Base-by-base conservation (phyloP, 129 eudicot species). In the Dittrichia graveolens region DNA sequence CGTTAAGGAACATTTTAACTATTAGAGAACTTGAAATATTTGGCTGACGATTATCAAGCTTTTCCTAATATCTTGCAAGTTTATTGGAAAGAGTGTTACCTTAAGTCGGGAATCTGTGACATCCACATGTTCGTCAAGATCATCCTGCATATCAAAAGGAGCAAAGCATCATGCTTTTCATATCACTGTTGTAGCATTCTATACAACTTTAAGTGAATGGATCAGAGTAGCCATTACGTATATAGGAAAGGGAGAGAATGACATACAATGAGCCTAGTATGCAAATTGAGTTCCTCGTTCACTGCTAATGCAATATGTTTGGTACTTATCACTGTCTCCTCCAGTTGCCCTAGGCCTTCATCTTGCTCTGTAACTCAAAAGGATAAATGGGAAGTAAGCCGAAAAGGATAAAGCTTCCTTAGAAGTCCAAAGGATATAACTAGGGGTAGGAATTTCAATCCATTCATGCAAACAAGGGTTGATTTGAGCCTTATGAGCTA, bases 281-380 rank as follows among this genome's bases (percentile, higher is more conserved):
- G 98, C 68, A 94, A 73, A 76, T 75, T 75, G 63, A 94, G 98
- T 71, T 94, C 98, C 80, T 94, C 97, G 67, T 90, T 90, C 60
- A 94, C 91, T 31, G 98, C 89, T 81, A 94, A 71, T 11, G 96
- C 96, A 77, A 94, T 90, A 72, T 94, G 98, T 77, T 90, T 94
- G 49, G 95, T 87, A 78, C 96, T 94, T 55, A 81, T 62, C 43
- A 94, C 96, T 31, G 95, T 83, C 85, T 85, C 95, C 86, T 94
- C 98, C 89, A 90, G 76, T 68, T 83, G 83, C 54, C 81, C 97
- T 74, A 94, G 91, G 75, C 89, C 98, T 54, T 90, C 98, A 71
- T 94, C 98, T 86, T 94, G 96, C 70, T 90, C 98, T 93, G 89
- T 39, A 78, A 54, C 46, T 48, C 69, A 75, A 24, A 77, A 46